Evolutionary conservation across 495 filamentous ascomycete genomes (phyloP), one percentile per base, ranked within the genome.

Genomic region (Annulohypoxylon nitens): DNA sequence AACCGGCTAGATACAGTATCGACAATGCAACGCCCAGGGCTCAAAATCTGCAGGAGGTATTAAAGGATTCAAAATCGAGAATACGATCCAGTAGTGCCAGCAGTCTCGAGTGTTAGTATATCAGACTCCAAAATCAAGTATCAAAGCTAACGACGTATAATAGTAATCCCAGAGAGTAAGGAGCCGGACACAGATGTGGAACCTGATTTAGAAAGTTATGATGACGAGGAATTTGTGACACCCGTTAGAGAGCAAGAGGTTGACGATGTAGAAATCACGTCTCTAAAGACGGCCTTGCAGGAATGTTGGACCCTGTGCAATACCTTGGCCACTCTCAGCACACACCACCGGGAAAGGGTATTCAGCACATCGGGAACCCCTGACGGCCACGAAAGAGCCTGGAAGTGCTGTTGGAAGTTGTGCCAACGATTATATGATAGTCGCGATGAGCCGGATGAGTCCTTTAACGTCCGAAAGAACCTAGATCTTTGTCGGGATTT

Each of bases 231-330:
- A 51, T 83, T 86, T 25, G 72, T 81, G 61, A 81, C 78, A 34
- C 77, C 79, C 30, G 73, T 87, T 51, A 79, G 80, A 57, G 74
- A 61, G n/a, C 72, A 76, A 47, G 82, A 86, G 57, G 81, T 84
- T 61, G 88, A 89, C 43, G 84, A 89, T 26, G 76, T 67, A 53
- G 93, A 97, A 78, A 86, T 95, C 58, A 87, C 81, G 39, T 90
- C 91, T 14, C 84, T 97, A n/a, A 90, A 86, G 68, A 87, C 89
- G 23, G 94, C 93, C 0, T 85, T 97, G 10, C 89, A 90, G 69
- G 94, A 97, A 83, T 97, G 94, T 80, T 97, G 94, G 94, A 97
- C 93, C 1, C 81, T 97, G 39, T 97, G 94, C 81, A 97, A 97
- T 79, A 97, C 94, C 0, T 83, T 97, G 45, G 93, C 94, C 23